Evolutionary conservation across 371 early-diverging fungal species (phyloP).

Genomic region (Apophysomyces ossiformis): DNA sequence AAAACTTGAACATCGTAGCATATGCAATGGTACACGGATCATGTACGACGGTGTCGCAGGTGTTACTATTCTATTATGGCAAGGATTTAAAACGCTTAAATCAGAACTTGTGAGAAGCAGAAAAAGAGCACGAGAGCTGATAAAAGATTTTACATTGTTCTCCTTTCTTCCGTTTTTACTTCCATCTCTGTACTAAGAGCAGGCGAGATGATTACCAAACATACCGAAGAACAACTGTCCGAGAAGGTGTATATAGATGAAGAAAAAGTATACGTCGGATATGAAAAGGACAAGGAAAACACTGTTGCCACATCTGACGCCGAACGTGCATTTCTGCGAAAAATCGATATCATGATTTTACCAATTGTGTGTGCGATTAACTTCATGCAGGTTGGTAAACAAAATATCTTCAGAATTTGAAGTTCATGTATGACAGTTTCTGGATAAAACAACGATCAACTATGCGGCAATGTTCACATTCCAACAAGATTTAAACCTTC

Average conservation of each 20-base stretch:
- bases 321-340: slow-evolving; percentile 21
- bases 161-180: too few species aligned
- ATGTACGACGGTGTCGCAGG: too few species aligned
- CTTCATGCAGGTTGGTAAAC: slow-evolving; percentile 2
- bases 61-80: too few species aligned
- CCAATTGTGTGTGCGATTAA: slow-evolving; percentile 17
- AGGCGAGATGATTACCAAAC: too few species aligned
- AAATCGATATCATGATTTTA: slow-evolving; percentile 18
- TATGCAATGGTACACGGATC: too few species aligned
- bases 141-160: too few species aligned
- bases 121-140: too few species aligned
- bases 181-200: too few species aligned
- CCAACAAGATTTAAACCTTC: slow-evolving; percentile 31
- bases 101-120: too few species aligned
- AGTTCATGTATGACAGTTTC: slow-evolving; percentile 23
- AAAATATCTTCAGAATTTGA: neutral
- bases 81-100: too few species aligned
- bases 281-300: neutral
- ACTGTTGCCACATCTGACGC: slow-evolving; percentile 9
- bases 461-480: slow-evolving; percentile 39
- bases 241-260: neutral
- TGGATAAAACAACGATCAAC: slow-evolving; percentile 49
- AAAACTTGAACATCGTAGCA: too few species aligned
- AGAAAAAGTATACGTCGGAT: neutral
- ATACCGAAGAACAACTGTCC: neutral